Conservation (phyloP, 495 filamentous ascomycete species). For the Sabuloglossum arenarium region DNA sequence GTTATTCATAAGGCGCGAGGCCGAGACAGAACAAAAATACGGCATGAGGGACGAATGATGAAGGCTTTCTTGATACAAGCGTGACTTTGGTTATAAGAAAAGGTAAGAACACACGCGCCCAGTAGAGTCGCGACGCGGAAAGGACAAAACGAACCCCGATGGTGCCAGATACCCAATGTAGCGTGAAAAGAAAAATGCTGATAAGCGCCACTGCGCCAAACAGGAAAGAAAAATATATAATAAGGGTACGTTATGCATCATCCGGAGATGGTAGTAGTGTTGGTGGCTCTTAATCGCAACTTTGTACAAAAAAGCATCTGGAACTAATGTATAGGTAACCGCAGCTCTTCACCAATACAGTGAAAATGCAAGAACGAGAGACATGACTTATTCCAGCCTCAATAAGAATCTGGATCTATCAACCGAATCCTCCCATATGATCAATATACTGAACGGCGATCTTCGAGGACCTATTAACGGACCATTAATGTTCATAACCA, state of each 20-base stretch:
- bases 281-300: not conserved
- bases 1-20: not conserved
- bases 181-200: not conserved
- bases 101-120: not conserved
- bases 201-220: not conserved
- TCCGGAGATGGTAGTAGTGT: not conserved
- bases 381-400: not conserved
- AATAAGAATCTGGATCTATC: not conserved
- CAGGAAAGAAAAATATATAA: not conserved
- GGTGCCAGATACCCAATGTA: not conserved
- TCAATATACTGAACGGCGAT: not conserved
- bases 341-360: not conserved
- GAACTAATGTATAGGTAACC: not conserved
- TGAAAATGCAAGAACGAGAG: not conserved
- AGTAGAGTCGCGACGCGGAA: not conserved
- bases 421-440: not conserved
- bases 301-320: not conserved
- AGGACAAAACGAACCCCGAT: not conserved
- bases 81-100: not conserved
- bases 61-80: not conserved
- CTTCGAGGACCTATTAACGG: not conserved
- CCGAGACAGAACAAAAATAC: not conserved
- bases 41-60: not conserved
- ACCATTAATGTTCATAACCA: constrained; percentile 34
- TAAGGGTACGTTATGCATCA: not conserved